phyloP scores from a whole-genome alignment of 495 filamentous ascomycete genomes.

The Talaromyces thailandensis region DNA sequence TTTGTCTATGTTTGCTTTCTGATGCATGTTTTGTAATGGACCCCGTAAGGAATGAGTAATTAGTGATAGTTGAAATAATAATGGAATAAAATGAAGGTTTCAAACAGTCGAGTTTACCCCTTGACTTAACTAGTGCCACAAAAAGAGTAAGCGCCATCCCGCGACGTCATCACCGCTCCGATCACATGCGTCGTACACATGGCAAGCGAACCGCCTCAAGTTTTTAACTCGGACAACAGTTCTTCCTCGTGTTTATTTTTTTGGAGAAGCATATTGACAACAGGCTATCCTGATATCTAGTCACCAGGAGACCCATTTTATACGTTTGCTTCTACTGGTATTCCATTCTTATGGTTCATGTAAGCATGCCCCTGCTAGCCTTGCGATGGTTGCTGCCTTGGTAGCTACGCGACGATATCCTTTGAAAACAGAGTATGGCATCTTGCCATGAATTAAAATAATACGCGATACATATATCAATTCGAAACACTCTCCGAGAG shows the following conservation, averaged over 20 bases:
- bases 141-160: not conserved
- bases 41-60: not conserved
- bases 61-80: not conserved
- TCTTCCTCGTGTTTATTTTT: not conserved
- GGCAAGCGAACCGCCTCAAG: not conserved
- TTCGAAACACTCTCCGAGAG: not conserved
- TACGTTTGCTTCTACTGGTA: not conserved
- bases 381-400: conserved; percentile 1
- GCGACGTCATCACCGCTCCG: conserved; percentile 1
- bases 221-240: not conserved
- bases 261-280: not conserved
- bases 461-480: not conserved
- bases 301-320: not conserved
- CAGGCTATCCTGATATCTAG: not conserved
- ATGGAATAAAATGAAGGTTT: not conserved
- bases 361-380: not conserved
- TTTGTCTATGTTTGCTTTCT: not conserved
- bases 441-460: not conserved
- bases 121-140: not conserved
- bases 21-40: not conserved
- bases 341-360: not conserved
- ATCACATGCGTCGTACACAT: not conserved
- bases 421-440: not conserved
- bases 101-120: not conserved
- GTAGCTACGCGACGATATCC: not conserved